Conservation (phyloP, 306 rosid species). For the Acacia melanoxylon region DNA sequence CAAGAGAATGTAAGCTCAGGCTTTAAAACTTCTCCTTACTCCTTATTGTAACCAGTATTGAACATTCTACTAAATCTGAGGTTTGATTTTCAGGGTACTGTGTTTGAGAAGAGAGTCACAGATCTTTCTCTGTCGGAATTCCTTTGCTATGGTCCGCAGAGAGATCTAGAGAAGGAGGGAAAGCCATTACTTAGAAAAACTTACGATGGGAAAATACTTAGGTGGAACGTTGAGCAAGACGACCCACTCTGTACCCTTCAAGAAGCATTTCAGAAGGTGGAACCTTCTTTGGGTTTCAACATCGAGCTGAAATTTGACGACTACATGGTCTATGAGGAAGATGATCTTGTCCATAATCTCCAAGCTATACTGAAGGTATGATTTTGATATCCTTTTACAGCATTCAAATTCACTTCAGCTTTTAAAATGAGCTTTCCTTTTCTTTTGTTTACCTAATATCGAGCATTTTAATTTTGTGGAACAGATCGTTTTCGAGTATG, state of each 20-base stretch:
- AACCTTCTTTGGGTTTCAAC: constrained; percentile 64
- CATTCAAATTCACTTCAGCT: neutral
- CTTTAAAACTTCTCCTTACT: neutral
- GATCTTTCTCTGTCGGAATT: constrained; percentile 58
- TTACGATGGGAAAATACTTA: constrained; percentile 47
- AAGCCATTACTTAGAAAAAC: constrained; percentile 56
- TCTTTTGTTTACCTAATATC: neutral
- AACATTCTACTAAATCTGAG: neutral
- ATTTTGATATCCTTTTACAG: neutral
- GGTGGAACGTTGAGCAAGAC: constrained; percentile 80
- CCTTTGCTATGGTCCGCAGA: constrained; percentile 70
- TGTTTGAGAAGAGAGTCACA: constrained; percentile 59
- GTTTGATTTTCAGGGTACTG: constrained; percentile 53
- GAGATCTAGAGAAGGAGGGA: constrained; percentile 51
- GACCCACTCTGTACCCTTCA: constrained; percentile 69
- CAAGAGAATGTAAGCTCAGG: constrained; percentile 53
- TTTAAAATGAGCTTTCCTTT: neutral
- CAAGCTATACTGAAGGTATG: constrained; percentile 53
- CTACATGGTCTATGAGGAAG: constrained; percentile 49
- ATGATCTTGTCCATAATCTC: constrained; percentile 50
- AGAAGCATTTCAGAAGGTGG: constrained; percentile 62
- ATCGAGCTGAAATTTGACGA: constrained; percentile 86
- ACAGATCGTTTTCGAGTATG: constrained; percentile 61
- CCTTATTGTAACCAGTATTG: neutral
- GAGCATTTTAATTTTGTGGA: constrained; percentile 14